Evolutionary conservation across 2,329 filamentous ascomycete genomes (phyloP), one percentile per base, ranked within the genome.

Genomic region (Pseudogymnoascus sp.): DNA sequence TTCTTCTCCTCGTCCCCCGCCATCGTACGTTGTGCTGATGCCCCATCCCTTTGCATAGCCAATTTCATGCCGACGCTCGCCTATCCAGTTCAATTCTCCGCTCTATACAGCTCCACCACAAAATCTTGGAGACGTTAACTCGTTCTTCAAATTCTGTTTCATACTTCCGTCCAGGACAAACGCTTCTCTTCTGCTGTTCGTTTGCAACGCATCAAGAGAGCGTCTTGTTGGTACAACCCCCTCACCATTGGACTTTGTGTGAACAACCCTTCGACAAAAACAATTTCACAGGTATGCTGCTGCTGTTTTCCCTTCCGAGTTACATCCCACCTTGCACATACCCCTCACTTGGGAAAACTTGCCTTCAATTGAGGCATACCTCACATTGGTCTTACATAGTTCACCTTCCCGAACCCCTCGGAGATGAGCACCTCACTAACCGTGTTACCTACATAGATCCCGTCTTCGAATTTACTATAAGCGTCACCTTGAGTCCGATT

Each of bases 91-190:
- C 63, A 14, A 70, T 71, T 72, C 71, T 70, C 68, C 65, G 59
- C 62, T 65, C 56, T 64, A 64, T 60, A 65, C 64, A 62, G 66
- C 60, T 46, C 64, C 63, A 64, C 56, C 65, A 66, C 62, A 63
- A 65, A 65, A 70, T 69, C 71, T 68, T 68, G 72, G 72, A 74
- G 71, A 72, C 72, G 72, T 74, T 74, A 68, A 72, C 71, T 74
- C 72, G 72, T 73, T 72, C 68, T 74, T 74, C 72, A 71, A 61
- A 63, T 56, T 56, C 50, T 56, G 50, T 19, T 56, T 33, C 50
- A 56, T 56, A 56, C 50, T 56, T 56, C 50, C 50, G 50, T 56
- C 50, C 50, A 56, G 50, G 50, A 56, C 50, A 56, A 56, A 56
- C 50, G 50, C 50, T 33, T 56, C 28, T 56, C 50, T 56, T 33